Evolutionary conservation across 2,329 filamentous ascomycete species (phyloP).

Genomic region (Didymosphaeria variabile): DNA sequence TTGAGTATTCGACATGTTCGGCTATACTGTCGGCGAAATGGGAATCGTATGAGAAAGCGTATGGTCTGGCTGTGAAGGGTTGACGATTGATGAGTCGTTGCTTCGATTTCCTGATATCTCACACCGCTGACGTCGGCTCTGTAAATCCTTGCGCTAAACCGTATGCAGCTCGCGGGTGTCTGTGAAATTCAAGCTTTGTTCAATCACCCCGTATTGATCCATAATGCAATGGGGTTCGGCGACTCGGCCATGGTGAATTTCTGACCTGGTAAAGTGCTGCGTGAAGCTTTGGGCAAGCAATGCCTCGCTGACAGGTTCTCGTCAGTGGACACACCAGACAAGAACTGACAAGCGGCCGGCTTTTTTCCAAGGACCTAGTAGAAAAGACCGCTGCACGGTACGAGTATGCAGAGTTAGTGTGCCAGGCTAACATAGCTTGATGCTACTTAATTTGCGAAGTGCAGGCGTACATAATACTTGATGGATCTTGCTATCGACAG

Average conservation of each 20-base stretch:
- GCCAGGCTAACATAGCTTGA: background rate
- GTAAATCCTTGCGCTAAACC: constrained; percentile 10
- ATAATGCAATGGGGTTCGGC: no score
- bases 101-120: background rate
- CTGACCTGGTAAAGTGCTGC: no score
- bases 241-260: no score
- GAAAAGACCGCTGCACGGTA: background rate
- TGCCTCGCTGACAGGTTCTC: background rate
- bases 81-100: background rate
- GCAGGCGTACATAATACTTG: background rate
- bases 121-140: constrained; percentile 6
- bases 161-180: background rate
- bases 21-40: constrained; percentile 6
- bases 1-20: constrained; percentile 9
- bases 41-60: background rate
- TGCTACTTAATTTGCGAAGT: background rate
- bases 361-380: background rate
- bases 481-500: background rate
- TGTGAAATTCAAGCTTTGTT: background rate
- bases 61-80: background rate
- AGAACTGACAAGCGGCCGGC: background rate
- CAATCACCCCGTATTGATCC: no score
- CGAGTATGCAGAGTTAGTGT: background rate
- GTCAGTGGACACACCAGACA: background rate
- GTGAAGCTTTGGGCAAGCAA: background rate